Evolutionary conservation across 345 rosid genomes (phyloP).

Genomic region (Hibiscus syriacus): DNA sequence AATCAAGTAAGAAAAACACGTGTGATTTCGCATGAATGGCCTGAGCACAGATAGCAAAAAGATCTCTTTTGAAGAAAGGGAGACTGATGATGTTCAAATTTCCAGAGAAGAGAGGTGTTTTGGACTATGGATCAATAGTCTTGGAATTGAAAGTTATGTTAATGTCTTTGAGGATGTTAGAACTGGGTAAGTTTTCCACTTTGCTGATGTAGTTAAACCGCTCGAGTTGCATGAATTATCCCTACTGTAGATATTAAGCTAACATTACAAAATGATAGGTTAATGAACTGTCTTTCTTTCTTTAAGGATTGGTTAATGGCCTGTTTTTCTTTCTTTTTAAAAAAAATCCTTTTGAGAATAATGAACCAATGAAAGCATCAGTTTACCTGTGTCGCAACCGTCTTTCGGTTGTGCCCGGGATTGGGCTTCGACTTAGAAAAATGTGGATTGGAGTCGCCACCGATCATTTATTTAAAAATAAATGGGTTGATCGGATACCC

Average conservation of each 20-base stretch:
- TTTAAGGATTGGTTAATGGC: not conserved
- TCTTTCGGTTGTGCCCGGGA: too few relatives aligned
- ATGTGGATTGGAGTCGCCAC: too few relatives aligned
- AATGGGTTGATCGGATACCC: too few relatives aligned
- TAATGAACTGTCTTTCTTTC: not conserved
- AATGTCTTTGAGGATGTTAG: slow-evolving; percentile 91
- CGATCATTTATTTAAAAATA: too few relatives aligned
- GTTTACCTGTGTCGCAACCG: too few relatives aligned
- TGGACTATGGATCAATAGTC: slow-evolving; percentile 89
- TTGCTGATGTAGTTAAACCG: not conserved
- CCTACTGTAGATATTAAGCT: not conserved
- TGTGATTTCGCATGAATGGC: slow-evolving; percentile 65
- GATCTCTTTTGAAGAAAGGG: slow-evolving; percentile 82
- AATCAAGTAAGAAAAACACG: slow-evolving; percentile 2
- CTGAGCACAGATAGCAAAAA: slow-evolving; percentile 57
- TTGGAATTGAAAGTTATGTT: slow-evolving; percentile 65
- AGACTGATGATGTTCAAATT: slow-evolving; percentile 74
- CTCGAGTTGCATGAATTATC: not conserved
- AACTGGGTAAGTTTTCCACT: slow-evolving; percentile 50
- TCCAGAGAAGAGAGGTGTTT: slow-evolving; percentile 90
- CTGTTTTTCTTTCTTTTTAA: not conserved
- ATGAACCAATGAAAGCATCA: not conserved
- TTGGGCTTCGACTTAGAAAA: too few relatives aligned
- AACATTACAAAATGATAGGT: not conserved
- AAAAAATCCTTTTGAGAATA: not conserved